Evolutionary conservation across 352 stramenopile genomes (phyloP), one percentile per base, ranked within the genome.

Genomic region (Phytophthora ramorum): DNA sequence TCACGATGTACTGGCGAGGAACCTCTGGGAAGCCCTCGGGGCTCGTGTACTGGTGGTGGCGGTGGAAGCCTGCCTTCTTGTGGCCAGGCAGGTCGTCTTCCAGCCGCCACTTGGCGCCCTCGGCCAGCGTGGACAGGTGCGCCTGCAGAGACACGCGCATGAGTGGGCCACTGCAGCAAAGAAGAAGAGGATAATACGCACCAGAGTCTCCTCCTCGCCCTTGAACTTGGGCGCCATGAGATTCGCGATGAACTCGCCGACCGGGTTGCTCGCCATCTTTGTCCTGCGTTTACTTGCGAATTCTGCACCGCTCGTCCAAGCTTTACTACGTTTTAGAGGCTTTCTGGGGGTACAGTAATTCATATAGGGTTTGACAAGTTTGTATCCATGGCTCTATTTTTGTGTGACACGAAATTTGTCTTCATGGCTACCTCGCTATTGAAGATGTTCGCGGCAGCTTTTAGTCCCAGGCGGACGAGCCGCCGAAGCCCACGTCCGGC

Each of bases 381-480:
- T 32, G 26, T 32, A 32, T 8, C 7, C 26, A 32, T 32, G 7
- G 26, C 26, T 43, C 37, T 43, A 43, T 43, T 43, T 43, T 19
- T 14, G 14, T 43, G 7, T 19, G 6, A 17, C 41, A 61, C 66
- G 56, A 46, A 14, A 24, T 46, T 46, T 46, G 40, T 24, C n/a
- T 46, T 46, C 17, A 16, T 55, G 38, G 46, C 16, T 51, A 55
- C 34, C 22, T 32, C 2, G n/a, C n/a, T n/a, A n/a, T n/a, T n/a
- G n/a, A n/a, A n/a, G n/a, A n/a, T n/a, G n/a, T n/a, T n/a, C n/a
- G n/a, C n/a, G n/a, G n/a, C n/a, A 49, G 4, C 3, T 13, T 12
- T 45, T 85, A 91, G 62, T 95, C 84, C 87, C 87, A 95, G 7
- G 84, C 80, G 4, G 84, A 93, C 1, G 78, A 73, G 26, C 87